These are phyloP conservation scores for Eimeria maxima DNA, from an alignment of 169 alveolate species.

Conservation along the genomic window DNA sequence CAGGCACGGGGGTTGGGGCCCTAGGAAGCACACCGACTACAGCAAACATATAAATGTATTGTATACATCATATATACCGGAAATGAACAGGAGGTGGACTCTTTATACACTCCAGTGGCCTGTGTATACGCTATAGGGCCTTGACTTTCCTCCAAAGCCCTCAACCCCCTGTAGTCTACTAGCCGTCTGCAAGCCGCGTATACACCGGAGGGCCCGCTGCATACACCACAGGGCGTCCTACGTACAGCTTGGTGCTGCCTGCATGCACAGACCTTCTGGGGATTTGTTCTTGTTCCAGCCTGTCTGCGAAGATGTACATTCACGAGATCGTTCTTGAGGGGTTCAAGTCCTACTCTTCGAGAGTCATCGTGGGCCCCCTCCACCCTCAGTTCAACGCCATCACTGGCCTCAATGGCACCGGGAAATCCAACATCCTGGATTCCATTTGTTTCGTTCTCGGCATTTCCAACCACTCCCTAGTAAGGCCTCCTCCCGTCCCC, in stretches of 20 bases:
- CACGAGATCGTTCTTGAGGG: constrained; percentile 98
- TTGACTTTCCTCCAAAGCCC: neutral
- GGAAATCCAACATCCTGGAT: constrained; percentile 99
- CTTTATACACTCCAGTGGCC: neutral
- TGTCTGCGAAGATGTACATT: constrained; percentile 94
- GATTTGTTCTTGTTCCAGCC: neutral
- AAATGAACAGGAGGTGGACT: neutral
- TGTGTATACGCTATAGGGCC: neutral
- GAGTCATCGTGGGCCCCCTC: constrained; percentile 78
- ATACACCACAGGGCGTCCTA: neutral
- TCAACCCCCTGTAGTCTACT: neutral
- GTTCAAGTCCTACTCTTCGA: constrained; percentile 94
- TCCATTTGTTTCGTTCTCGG: constrained; percentile 97
- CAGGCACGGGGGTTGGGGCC: neutral
- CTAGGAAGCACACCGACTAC: neutral
- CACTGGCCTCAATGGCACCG: constrained; percentile 99
- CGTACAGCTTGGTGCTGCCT: too few species aligned
- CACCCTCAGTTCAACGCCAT: constrained; percentile 97
- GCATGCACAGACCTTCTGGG: neutral
- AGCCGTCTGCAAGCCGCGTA: neutral
- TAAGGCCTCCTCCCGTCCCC: neutral
- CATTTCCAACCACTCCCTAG: constrained; percentile 59
- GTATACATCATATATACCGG: too few species aligned
- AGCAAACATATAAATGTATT: neutral
- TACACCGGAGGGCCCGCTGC: neutral